phyloP scores from a whole-genome alignment of 1,139 yeast genomes.

The Spencermartinsiella ligniputridi region DNA sequence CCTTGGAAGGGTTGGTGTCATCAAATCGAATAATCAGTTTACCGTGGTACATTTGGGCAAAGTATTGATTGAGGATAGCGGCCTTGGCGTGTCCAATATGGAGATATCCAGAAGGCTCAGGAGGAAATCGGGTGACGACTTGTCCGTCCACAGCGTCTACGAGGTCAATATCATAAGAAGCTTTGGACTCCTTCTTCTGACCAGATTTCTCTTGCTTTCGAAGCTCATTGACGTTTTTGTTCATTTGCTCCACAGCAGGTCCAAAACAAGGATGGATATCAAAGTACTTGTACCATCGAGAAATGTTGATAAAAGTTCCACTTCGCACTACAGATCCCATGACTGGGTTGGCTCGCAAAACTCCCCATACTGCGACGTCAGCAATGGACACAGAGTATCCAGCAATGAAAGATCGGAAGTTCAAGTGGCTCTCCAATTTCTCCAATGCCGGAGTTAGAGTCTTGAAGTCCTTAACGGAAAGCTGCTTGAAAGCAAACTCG shows the following conservation, averaged over 20 bases:
- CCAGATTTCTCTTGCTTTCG: conserved; percentile 64
- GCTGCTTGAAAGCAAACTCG: conserved; percentile 61
- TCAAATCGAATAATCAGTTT: conserved; percentile 92
- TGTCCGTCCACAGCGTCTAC: conserved; percentile 87
- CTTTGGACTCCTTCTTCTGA: conserved; percentile 49
- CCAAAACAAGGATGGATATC: conserved; percentile 66
- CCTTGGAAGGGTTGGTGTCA: conserved; percentile 95
- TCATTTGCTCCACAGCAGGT: conserved; percentile 60
- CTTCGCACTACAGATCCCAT: conserved; percentile 87
- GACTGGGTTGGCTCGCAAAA: conserved; percentile 84
- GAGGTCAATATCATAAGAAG: conserved; percentile 88
- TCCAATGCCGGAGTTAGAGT: conserved; percentile 74
- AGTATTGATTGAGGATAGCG: conserved; percentile 89
- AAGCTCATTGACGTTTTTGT: conserved; percentile 65
- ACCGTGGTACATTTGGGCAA: conserved; percentile 91
- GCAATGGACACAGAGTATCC: conserved; percentile 68
- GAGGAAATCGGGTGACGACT: conserved; percentile 97
- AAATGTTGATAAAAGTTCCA: conserved; percentile 74
- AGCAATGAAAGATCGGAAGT: conserved; percentile 73
- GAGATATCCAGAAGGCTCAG: conserved; percentile 87
- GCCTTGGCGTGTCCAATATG: conserved; percentile 98
- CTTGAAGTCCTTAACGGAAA: conserved; percentile 83
- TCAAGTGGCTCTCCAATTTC: conserved; percentile 73
- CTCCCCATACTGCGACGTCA: conserved; percentile 92
- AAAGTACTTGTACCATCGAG: conserved; percentile 88